Conservation (phyloP, 2,329 filamentous ascomycete species). For the Trichoderma guizhouense region DNA sequence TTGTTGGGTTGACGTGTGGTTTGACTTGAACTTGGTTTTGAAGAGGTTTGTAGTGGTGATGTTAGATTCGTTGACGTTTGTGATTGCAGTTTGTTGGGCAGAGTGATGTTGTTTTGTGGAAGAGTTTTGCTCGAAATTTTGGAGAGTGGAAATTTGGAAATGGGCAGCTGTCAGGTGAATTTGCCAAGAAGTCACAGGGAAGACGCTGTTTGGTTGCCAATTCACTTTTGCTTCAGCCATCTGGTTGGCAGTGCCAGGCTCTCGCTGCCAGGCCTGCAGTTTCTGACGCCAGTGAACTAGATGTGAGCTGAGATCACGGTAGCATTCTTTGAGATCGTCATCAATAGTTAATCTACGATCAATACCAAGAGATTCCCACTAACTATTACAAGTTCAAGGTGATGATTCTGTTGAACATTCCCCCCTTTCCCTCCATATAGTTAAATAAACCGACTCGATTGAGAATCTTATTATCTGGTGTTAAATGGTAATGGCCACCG, state of each 20-base stretch:
- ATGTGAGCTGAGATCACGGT: too few species aligned
- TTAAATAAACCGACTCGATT: too few species aligned
- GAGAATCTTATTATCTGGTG: too few species aligned
- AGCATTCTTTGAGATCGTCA: neutral
- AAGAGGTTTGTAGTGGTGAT: neutral
- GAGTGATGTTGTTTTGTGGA: neutral
- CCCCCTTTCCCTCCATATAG: too few species aligned
- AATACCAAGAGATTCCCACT: neutral
- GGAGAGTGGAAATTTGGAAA: neutral
- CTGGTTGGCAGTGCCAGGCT: neutral
- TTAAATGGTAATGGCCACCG: too few species aligned
- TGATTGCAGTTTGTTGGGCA: neutral
- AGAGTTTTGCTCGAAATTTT: neutral
- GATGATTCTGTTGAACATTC: too few species aligned
- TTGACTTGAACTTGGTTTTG: neutral
- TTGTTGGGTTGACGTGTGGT: neutral
- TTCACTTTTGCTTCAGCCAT: neutral
- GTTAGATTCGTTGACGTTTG: neutral
- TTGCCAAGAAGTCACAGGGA: neutral
- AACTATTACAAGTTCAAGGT: too few species aligned
- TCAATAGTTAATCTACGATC: neutral
- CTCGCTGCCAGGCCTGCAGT: neutral
- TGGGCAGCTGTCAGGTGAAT: neutral
- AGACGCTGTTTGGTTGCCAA: neutral
- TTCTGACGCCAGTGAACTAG: neutral